Evolutionary conservation across 1,284 basidiomycete genomes (phyloP).

Genomic region (Meira nashicola): DNA sequence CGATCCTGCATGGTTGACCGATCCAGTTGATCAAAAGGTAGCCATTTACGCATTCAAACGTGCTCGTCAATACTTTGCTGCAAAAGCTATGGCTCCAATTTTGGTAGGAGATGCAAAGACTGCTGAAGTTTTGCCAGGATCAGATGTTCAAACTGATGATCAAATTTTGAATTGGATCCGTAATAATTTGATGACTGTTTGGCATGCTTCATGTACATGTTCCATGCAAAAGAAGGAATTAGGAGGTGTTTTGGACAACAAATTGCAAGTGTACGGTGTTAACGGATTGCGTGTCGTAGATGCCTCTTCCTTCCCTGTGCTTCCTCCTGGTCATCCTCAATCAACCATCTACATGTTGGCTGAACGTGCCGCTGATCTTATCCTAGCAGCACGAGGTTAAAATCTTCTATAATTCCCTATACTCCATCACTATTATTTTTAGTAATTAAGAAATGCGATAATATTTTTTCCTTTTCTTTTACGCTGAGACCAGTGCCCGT

Average conservation of each 20-base stretch:
- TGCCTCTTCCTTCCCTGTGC: slow-evolving; percentile 57
- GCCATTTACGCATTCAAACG: slow-evolving; percentile 28
- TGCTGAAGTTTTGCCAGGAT: slow-evolving; percentile 55
- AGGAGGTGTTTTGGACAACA: slow-evolving; percentile 57
- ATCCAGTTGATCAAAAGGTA: slow-evolving; percentile 50
- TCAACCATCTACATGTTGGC: slow-evolving; percentile 37
- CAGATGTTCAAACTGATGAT: slow-evolving; percentile 51
- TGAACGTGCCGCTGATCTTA: too few species aligned
- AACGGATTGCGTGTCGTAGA: slow-evolving; percentile 57
- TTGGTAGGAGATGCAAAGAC: slow-evolving; percentile 50
- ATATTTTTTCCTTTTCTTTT: too few species aligned
- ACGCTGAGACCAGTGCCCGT: neutral
- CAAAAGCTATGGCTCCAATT: slow-evolving; percentile 50
- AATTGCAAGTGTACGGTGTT: slow-evolving; percentile 58
- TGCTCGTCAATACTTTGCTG: slow-evolving; percentile 42
- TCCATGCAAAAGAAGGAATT: slow-evolving; percentile 50
- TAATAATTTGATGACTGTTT: slow-evolving; percentile 54
- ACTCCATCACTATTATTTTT: too few species aligned
- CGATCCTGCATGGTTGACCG: slow-evolving; percentile 50
- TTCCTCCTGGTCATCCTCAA: slow-evolving; percentile 36
- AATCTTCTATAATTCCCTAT: too few species aligned
- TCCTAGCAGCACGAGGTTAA: too few species aligned
- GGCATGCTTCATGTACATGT: slow-evolving; percentile 53
- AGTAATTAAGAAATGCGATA: too few species aligned
- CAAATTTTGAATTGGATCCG: slow-evolving; percentile 55